Evolutionary conservation across 331 rosid genomes (phyloP).

Genomic region (Malus hybrid): DNA sequence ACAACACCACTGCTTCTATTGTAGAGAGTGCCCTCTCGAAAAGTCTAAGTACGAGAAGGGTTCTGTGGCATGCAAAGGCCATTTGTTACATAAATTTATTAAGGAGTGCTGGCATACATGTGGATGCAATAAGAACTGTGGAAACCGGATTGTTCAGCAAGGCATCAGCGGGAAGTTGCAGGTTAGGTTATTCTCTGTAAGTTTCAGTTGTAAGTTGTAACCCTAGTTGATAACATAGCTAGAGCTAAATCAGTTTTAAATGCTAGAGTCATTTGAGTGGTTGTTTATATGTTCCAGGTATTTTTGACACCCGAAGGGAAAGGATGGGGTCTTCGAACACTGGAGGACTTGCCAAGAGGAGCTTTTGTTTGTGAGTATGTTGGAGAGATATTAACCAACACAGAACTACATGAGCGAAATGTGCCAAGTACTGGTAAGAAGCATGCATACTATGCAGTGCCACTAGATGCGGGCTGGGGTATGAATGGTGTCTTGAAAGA

Average conservation of each 20-base stretch:
- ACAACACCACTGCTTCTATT: conserved; percentile 26
- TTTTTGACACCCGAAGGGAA: conserved; percentile 62
- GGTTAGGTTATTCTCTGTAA: conserved; percentile 31
- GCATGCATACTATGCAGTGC: conserved; percentile 19
- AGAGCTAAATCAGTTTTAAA: neutral
- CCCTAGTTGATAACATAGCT: neutral
- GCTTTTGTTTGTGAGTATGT: conserved; percentile 71
- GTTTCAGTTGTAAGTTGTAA: neutral
- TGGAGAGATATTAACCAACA: conserved; percentile 55
- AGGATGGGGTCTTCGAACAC: conserved; percentile 78
- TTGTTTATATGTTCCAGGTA: conserved; percentile 31
- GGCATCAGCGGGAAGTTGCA: conserved; percentile 58
- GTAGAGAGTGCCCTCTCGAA: conserved; percentile 53
- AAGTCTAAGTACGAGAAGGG: conserved; percentile 29
- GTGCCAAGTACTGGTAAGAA: conserved; percentile 24
- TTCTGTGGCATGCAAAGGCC: conserved; percentile 52
- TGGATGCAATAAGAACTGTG: conserved; percentile 59
- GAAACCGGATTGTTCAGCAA: conserved; percentile 62
- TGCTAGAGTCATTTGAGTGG: neutral
- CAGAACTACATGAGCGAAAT: conserved; percentile 45
- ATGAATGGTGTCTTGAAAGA: conserved; percentile 26
- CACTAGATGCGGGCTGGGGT: conserved; percentile 51
- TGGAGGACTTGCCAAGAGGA: conserved; percentile 69
- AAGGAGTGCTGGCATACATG: conserved; percentile 80
- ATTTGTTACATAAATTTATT: conserved; percentile 39